Percentiles rank a stretch among this genome's conserved stretches.
Conservation (phyloP, 1,139 yeast genomes). For the Candida mesenterica region DNA sequence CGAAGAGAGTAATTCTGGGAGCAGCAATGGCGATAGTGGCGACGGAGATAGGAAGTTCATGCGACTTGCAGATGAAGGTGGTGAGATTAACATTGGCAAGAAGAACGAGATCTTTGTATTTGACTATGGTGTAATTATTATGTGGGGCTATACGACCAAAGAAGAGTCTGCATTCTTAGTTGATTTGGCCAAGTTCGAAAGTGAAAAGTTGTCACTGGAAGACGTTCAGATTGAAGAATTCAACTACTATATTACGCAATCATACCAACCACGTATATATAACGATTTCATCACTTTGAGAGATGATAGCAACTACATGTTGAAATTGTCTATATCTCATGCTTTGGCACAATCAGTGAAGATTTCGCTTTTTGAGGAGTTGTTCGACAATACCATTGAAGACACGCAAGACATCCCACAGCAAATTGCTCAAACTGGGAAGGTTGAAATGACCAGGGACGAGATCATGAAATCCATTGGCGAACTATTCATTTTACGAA, state of each 20-base stretch:
- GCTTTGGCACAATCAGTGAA: slow-evolving; percentile 92
- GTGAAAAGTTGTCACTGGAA: slow-evolving; percentile 84
- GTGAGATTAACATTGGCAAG: slow-evolving; percentile 82
- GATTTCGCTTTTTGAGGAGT: slow-evolving; percentile 89
- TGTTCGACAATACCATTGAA: slow-evolving; percentile 93
- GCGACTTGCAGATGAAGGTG: slow-evolving; percentile 88
- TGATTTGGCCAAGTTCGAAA: slow-evolving; percentile 85
- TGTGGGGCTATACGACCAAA: slow-evolving; percentile 89
- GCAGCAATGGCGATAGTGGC: slow-evolving; percentile 13
- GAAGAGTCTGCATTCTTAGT: slow-evolving; percentile 83
- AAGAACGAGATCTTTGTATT: slow-evolving; percentile 81
- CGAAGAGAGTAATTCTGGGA: slow-evolving; percentile 19
- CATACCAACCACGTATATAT: slow-evolving; percentile 92
- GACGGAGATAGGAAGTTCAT: slow-evolving; percentile 45
- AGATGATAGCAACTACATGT: slow-evolving; percentile 88
- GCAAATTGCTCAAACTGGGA: slow-evolving; percentile 91
- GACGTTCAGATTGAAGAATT: slow-evolving; percentile 94
- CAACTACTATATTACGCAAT: slow-evolving; percentile 87
- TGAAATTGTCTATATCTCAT: slow-evolving; percentile 84
- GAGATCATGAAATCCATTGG: slow-evolving; percentile 97
- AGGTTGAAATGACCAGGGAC: slow-evolving; percentile 89
- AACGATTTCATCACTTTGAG: slow-evolving; percentile 91
- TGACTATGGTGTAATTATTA: slow-evolving; percentile 90
- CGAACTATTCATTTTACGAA: slow-evolving; percentile 85
- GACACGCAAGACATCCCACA: slow-evolving; percentile 97